Evolutionary conservation across 495 filamentous ascomycete genomes (phyloP), one percentile per base, ranked within the genome.

Genomic region (Neurospora hispaniola): DNA sequence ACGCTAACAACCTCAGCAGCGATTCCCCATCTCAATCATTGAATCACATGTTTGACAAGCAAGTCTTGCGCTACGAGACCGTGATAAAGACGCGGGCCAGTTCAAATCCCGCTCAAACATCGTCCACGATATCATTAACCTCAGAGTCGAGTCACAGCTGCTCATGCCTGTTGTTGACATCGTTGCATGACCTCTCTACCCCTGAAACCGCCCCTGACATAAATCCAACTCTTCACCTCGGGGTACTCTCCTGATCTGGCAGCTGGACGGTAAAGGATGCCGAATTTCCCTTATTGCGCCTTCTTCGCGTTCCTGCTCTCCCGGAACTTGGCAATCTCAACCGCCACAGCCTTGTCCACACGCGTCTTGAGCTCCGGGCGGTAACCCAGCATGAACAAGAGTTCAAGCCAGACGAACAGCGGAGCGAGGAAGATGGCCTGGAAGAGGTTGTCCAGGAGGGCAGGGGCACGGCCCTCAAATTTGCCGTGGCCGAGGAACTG

Each of bases 321-420:
- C 43, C 86, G 84, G 74, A 89, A 87, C 78, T 89, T 91, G 74
- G 85, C 82, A 69, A 93, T 82, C 79, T 96, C 92, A 73, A 86
- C 81, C 79, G 89, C 81, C 4, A 98, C 92, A 39, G 85, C 90
- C 75, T 90, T 89, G 70, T 94, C 88, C 42, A 98, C 87, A 46
- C 96, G 87, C 69, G 87, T 85, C 82, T 93, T 92, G 78, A 99
- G 82, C 79, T 95, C 94, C 0, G 91, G 92, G 35, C 96, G 88
- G 81, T 98, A 99, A 7, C 96, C 96, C 71, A 95, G 89, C 77
- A 86, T 90, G 84, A 99, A 99, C 31, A 99, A 84, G 20, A 97
- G 83, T 85, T 99, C 95, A 79, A 99, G 91, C 92, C 95, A 99
- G 41, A 98, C 94, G 78, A 99, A 99, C 75, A 99, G 89, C n/a